Evolutionary conservation across 257 asterid genomes (phyloP).

Genomic region (Craterostigma plantagineum): DNA sequence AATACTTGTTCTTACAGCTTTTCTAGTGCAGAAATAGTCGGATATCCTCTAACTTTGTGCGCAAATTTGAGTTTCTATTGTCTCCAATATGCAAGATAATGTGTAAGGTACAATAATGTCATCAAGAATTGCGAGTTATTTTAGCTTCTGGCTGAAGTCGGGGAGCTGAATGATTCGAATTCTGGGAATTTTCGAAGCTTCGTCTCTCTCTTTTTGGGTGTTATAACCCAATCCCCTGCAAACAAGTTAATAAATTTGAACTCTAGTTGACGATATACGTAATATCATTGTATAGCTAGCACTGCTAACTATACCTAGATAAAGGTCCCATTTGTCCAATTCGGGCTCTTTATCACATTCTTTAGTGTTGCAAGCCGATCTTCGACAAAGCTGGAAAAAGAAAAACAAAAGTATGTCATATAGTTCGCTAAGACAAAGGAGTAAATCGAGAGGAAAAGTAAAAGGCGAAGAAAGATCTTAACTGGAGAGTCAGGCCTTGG

Average conservation of each 20-base stretch:
- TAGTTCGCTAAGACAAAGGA: constrained; percentile 5
- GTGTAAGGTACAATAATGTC: too few species aligned
- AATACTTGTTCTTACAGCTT: too few species aligned
- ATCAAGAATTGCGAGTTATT: constrained; percentile 17
- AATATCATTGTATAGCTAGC: too few species aligned
- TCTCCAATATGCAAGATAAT: too few species aligned
- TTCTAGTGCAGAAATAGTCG: too few species aligned
- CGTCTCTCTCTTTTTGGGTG: constrained; percentile 70
- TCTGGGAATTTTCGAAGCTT: constrained; percentile 56
- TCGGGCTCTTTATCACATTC: constrained; percentile 84
- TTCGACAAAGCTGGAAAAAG: constrained; percentile 78
- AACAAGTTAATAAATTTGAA: background rate
- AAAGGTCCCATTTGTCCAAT: constrained; percentile 69
- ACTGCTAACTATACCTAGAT: constrained; percentile 33
- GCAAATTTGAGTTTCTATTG: too few species aligned
- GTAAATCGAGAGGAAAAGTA: background rate
- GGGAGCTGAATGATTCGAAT: constrained; percentile 50
- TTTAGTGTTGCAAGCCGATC: constrained; percentile 72
- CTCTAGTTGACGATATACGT: background rate
- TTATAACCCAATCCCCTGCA: constrained; percentile 93
- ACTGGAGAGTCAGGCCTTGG: constrained; percentile 76
- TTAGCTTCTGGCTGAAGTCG: constrained; percentile 70
- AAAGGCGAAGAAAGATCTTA: constrained; percentile 4
- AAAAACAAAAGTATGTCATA: constrained; percentile 4
- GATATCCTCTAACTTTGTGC: too few species aligned